Evolutionary conservation across 306 rosid species (phyloP), one percentile per base, ranked within the genome.

Genomic region (Castanea mollissima): DNA sequence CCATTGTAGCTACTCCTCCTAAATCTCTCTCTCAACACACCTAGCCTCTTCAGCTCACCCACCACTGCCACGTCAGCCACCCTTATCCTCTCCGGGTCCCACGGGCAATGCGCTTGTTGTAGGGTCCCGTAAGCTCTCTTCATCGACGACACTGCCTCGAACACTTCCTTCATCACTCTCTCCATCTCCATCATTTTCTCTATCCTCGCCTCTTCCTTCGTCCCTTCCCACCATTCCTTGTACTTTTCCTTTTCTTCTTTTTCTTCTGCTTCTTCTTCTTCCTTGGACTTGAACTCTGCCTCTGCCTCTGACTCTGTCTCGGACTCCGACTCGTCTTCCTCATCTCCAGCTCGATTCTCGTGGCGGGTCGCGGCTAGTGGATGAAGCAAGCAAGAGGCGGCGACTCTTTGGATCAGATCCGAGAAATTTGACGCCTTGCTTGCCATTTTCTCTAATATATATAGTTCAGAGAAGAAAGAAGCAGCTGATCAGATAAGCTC

Each of bases 381-480:
- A 65, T 95, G 97, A 19, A 95, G 96, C 81, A 95, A 85, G 85
- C 99, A 95, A 13, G 95, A 90, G 2, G 98, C 97, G 0, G 97
- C 80, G 79, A 95, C 94, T 76, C 99, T 81, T 79, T 95, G 99
- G 87, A 95, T 91, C 87, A 95, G 94, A 93, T 93, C 89, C 81
- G 99, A 82, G 89, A 95, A 91, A 82, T 91, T 95, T 2, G 93
- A 87, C 3, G 89, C 98, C 86, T 88, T 95, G 83, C 89, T 80
- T 23, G 92, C 87, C 99, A 95, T 95, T 81, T 78, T 79, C 75
- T 18, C 27, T 25, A 25, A 25, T 25, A 25, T 25, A 25, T 25
- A 25, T 25, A 25, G 27, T 25, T 64, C 10, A 75, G 69, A 13
- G 35, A 18, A 55, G 25, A 34, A 14, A n/a, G 13, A 7, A 29